Conservation (phyloP, 2,329 filamentous ascomycete genomes). For the Fusarium fracticaudum region DNA sequence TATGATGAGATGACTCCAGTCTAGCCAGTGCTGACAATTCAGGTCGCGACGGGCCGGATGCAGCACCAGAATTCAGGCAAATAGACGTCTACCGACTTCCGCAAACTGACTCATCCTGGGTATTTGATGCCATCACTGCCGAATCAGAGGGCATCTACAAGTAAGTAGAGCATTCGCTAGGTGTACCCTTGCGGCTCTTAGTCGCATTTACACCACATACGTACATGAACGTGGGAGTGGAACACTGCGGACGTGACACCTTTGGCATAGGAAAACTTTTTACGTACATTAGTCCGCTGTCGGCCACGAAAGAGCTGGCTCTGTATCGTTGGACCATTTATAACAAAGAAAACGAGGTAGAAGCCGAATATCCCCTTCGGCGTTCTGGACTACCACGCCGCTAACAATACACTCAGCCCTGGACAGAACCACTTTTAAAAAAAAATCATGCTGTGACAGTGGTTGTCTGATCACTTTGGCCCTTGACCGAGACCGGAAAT, state of each 20-base stretch:
- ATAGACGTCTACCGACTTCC: slow-evolving; percentile 39
- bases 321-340: slow-evolving; percentile 11
- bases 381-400: slow-evolving; percentile 14
- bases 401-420: slow-evolving; percentile 29
- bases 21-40: slow-evolving; percentile 14
- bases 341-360: slow-evolving; percentile 8
- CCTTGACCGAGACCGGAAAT: slow-evolving; percentile 37
- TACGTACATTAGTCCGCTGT: slow-evolving; percentile 28
- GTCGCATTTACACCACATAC: slow-evolving; percentile 13
- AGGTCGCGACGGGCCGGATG: slow-evolving; percentile 38
- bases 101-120: slow-evolving; percentile 36
- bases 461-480: slow-evolving; percentile 9
- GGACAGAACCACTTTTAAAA: slow-evolving; percentile 23
- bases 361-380: slow-evolving; percentile 21
- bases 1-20: slow-evolving; percentile 35
- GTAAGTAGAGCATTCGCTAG: slow-evolving; percentile 3
- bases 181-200: slow-evolving; percentile 32
- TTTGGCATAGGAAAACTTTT: slow-evolving; percentile 29
- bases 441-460: not conserved
- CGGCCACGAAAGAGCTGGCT: slow-evolving; percentile 20
- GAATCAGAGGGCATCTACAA: slow-evolving; percentile 26
- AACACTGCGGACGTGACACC: slow-evolving; percentile 1
- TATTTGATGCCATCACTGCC: slow-evolving; percentile 18
- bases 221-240: slow-evolving; percentile 20
- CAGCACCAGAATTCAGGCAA: slow-evolving; percentile 32